A percentile compares a stretch with the other conserved stretches of the same genome.
Conservation (phyloP, 2,329 filamentous ascomycete species). For the Fusarium chaquense region DNA sequence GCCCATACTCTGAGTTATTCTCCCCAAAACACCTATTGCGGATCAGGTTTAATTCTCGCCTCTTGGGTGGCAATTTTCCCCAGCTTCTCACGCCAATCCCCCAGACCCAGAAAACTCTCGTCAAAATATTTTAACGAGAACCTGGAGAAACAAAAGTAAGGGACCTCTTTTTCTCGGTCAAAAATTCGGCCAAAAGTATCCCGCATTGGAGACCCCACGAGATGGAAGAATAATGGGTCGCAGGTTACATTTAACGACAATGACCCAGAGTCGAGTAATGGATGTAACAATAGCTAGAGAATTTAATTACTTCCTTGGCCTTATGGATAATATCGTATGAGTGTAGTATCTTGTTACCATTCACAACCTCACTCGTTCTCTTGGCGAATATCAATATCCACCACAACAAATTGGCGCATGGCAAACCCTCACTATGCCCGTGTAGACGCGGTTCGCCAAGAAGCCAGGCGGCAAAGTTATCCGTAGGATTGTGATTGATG, state of each 20-base stretch:
- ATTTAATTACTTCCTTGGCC: neutral
- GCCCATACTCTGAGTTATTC: neutral
- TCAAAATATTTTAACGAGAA: constrained; percentile 3
- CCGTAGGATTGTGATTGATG: constrained; percentile 1
- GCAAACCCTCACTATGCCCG: constrained; percentile 32
- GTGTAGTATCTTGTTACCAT: neutral
- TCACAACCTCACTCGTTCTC: neutral
- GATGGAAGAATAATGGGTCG: constrained; percentile 16
- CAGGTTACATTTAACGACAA: constrained; percentile 1
- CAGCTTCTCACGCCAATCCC: constrained; percentile 14
- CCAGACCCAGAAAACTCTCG: constrained; percentile 25
- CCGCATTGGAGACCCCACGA: constrained; percentile 6
- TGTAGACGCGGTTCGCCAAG: constrained; percentile 30
- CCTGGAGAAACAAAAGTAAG: constrained; percentile 4
- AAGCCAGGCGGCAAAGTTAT: neutral
- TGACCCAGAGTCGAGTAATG: neutral
- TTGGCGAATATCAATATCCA: constrained; percentile 4
- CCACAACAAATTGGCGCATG: neutral
- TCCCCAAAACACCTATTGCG: neutral
- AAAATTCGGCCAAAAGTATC: constrained; percentile 22
- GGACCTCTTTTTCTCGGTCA: constrained; percentile 12
- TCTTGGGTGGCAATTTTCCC: constrained; percentile 22
- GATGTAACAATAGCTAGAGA: neutral
- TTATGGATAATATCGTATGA: neutral
- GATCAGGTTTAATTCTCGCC: neutral